Evolutionary conservation across 495 filamentous ascomycete species (phyloP), one percentile per base, ranked within the genome.

Genomic region (Neurospora sp.): DNA sequence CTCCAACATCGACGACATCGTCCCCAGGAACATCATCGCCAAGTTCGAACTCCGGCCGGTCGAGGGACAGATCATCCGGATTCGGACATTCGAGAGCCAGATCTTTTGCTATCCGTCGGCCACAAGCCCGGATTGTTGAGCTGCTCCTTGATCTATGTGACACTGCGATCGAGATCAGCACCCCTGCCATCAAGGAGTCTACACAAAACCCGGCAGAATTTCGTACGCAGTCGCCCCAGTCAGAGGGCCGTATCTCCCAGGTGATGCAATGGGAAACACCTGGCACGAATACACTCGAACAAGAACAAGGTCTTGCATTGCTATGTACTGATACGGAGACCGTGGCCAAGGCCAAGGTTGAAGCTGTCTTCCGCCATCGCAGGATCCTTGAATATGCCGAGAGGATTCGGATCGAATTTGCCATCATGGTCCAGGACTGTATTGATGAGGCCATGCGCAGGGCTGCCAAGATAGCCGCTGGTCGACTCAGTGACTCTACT

Each of bases 241-340:
- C 96, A 5, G 96, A 98, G 78, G 93, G 91, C 48, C 90, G 94
- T 14, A 93, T 97, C 71, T 90, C 92, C 0, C 96, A 99, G 80
- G 94, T 99, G 39, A 77, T 96, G 72, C 93, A 97, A 78, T 99
- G 96, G 96, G 92, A 95, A 77, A 96, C 94, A 5, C 96, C 96
- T 7, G 91, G 92, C 75, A 91, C 92, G 27, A 94, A 93, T 77
- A 95, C 94, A 3, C 82, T 96, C n/a, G 96, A 98, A 53, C 92
- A 97, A 78, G 96, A 97, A 77, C 93, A 94, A 77, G 96, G 96
- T 1, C 86, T 99, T 22, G 90, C 93, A n/a, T 81, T 92, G 53
- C 84, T 99, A 59, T 96, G 93, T 76, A 88, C 91, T 14, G 96
- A 99, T 77, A 98, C 94, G 1, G 93, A 96, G 76, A 88, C 85